Conservation (phyloP, 257 asterid species). For the Solanum tarijense region DNA sequence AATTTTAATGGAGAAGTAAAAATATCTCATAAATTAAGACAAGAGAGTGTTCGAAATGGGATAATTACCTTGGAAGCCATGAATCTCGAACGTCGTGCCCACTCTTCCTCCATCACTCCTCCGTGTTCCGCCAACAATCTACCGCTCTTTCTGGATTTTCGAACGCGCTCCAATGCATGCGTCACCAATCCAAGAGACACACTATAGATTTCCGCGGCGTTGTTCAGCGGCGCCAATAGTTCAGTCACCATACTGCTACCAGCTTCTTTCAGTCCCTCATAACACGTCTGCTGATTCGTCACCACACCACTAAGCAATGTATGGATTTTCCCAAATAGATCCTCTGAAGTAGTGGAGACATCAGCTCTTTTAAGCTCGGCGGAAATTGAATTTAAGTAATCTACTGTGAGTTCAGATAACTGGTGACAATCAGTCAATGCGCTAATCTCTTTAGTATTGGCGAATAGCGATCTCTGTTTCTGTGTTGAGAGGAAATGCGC, state of each 20-base stretch:
- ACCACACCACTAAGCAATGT: slow-evolving; percentile 37
- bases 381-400: slow-evolving; percentile 11
- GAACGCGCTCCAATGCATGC: slow-evolving; percentile 11
- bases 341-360: background rate
- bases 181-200: slow-evolving; percentile 32
- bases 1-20: background rate
- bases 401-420: slow-evolving; percentile 17
- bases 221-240: slow-evolving; percentile 11
- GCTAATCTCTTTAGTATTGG: slow-evolving; percentile 1
- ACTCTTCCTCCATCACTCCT: background rate
- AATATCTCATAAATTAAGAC: background rate
- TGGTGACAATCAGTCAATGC: slow-evolving; percentile 29
- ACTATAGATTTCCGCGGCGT: slow-evolving; percentile 16
- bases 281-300: slow-evolving; percentile 39
- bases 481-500: slow-evolving; percentile 3
- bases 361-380: slow-evolving; percentile 2
- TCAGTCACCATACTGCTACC: slow-evolving; percentile 12
- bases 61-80: slow-evolving; percentile 17
- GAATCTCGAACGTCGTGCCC: slow-evolving; percentile 13
- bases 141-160: background rate
- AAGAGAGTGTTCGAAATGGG: background rate
- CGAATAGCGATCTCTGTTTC: background rate
- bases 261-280: slow-evolving; percentile 25
- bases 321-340: slow-evolving; percentile 16
- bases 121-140: background rate